phyloP scores from a whole-genome alignment of 306 rosid genomes.

The Vachellia pachyceras region DNA sequence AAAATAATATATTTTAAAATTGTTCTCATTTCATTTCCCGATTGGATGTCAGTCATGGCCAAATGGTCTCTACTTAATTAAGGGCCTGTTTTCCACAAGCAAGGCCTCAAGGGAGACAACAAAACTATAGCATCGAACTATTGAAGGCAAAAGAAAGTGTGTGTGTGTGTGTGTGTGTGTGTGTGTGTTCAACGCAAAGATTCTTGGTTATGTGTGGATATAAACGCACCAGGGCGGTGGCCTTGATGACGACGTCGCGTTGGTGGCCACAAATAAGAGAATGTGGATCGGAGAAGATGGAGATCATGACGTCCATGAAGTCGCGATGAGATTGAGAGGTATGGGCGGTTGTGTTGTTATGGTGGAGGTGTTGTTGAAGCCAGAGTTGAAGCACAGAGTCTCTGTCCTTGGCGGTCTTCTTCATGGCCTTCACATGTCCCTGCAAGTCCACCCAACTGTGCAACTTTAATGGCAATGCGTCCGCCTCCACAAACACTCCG shows the following conservation, averaged over 20 bases:
- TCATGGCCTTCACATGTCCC: constrained; percentile 64
- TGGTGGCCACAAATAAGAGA: constrained; percentile 46
- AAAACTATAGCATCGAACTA: no score
- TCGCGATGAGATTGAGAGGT: no score
- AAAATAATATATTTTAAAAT: no score
- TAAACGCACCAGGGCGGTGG: constrained; percentile 57
- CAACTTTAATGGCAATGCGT: constrained; percentile 41
- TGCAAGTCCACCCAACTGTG: constrained; percentile 48
- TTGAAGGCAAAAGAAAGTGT: no score
- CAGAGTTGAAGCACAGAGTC: constrained; percentile 54
- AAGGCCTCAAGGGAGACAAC: not conserved
- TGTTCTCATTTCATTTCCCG: not conserved
- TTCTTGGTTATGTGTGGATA: not conserved
- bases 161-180: no score
- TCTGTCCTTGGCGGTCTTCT: constrained; percentile 41
- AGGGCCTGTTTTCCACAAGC: not conserved
- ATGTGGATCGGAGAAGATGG: constrained; percentile 36
- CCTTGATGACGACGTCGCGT: constrained; percentile 62
- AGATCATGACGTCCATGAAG: constrained; percentile 58
- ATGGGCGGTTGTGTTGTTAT: constrained; percentile 3
- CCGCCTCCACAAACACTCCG: constrained; percentile 64
- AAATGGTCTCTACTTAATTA: not conserved
- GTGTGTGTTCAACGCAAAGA: not conserved
- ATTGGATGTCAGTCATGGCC: not conserved
- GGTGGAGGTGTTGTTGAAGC: constrained; percentile 50